Conservation (phyloP, 805 yeast species). For the Wickerhamiella siamensis region DNA sequence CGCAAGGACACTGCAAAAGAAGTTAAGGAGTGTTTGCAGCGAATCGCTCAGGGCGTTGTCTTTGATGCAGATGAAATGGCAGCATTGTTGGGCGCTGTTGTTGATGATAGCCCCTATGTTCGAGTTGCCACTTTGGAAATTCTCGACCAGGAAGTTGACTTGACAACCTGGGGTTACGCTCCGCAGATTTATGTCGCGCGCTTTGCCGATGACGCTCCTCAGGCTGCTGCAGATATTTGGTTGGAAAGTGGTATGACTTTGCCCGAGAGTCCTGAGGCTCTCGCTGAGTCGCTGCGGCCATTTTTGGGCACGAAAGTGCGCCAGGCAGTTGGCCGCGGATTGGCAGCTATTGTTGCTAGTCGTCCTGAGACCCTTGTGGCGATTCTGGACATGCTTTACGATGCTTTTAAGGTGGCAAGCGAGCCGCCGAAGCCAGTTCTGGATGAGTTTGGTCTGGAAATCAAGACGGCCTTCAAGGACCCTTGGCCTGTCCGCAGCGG, state of each 20-base stretch:
- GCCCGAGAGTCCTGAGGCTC: constrained; percentile 20
- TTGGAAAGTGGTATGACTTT: constrained; percentile 51
- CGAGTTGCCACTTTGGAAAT: constrained; percentile 70
- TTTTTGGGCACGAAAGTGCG: constrained; percentile 48
- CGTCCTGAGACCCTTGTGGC: constrained; percentile 15
- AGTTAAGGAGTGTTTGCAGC: constrained; percentile 69
- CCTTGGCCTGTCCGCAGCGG: constrained; percentile 81
- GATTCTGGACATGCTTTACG: constrained; percentile 29
- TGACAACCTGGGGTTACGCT: constrained; percentile 33
- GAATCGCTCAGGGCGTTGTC: constrained; percentile 61
- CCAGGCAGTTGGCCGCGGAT: constrained; percentile 54
- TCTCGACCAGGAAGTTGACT: constrained; percentile 61
- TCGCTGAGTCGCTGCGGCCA: constrained; percentile 30
- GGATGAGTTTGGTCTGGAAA: constrained; percentile 69
- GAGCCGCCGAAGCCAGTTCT: constrained; percentile 23
- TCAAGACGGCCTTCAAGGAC: constrained; percentile 52
- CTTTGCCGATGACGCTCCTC: constrained; percentile 53
- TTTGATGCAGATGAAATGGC: constrained; percentile 45
- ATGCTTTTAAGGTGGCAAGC: constrained; percentile 52
- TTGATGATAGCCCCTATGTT: constrained; percentile 55
- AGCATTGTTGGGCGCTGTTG: constrained; percentile 36
- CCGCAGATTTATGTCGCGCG: constrained; percentile 66
- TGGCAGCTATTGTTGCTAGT: constrained; percentile 36
- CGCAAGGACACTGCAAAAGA: constrained; percentile 66
- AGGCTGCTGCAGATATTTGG: constrained; percentile 73